phyloP scores from a whole-genome alignment of 441 rosid species.

The Aleurites moluccanus region DNA sequence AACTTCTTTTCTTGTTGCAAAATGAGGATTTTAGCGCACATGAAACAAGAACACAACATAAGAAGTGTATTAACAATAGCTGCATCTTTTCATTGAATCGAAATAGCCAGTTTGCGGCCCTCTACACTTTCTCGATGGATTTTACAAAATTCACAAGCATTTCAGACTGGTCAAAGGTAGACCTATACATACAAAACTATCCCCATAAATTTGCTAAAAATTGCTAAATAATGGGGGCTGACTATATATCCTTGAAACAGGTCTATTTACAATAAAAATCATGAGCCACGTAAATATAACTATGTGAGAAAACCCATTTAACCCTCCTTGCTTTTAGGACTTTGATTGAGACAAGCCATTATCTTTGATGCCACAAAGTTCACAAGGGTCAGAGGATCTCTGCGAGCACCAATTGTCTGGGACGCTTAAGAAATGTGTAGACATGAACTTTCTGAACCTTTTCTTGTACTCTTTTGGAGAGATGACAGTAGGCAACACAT shows the following conservation, averaged over 20 bases:
- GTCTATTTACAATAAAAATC: constrained; percentile 36
- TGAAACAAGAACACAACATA: neutral
- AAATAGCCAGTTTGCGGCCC: constrained; percentile 27
- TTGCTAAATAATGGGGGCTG: constrained; percentile 50
- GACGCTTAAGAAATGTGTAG: constrained; percentile 75
- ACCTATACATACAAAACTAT: constrained; percentile 31
- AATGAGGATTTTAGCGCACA: too few relatives aligned
- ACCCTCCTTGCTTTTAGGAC: constrained; percentile 12
- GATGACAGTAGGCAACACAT: constrained; percentile 78
- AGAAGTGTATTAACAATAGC: neutral
- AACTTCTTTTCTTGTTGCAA: too few relatives aligned
- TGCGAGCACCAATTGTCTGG: constrained; percentile 86
- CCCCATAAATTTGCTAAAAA: constrained; percentile 70
- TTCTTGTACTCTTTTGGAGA: constrained; percentile 94
- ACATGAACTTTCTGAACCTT: constrained; percentile 90
- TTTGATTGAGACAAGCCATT: constrained; percentile 27
- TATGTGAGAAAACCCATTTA: constrained; percentile 14
- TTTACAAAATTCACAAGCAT: constrained; percentile 28
- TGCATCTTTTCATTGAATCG: constrained; percentile 27
- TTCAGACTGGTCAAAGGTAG: constrained; percentile 11
- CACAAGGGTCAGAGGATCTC: constrained; percentile 38
- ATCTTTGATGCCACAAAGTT: constrained; percentile 40
- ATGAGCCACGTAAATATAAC: constrained; percentile 9
- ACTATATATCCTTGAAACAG: constrained; percentile 17
- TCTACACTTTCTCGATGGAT: constrained; percentile 40